phyloP scores from a whole-genome alignment of 2,329 filamentous ascomycete genomes.

The Trichoderma harzianum region DNA sequence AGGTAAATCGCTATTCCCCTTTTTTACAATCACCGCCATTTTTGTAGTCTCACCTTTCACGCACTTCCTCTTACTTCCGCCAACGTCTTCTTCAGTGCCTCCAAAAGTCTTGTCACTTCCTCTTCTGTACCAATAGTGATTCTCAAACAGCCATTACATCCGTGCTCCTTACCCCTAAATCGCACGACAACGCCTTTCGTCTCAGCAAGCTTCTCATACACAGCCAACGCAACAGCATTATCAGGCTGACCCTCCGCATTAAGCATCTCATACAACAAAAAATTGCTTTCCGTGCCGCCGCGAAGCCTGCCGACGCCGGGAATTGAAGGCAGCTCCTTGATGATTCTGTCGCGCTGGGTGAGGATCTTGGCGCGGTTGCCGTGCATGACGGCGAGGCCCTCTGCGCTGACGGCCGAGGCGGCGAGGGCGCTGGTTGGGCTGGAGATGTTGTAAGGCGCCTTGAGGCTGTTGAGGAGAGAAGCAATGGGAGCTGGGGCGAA shows the following conservation, averaged over 20 bases:
- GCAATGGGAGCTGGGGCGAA: constrained; percentile 77
- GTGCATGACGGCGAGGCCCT: constrained; percentile 71
- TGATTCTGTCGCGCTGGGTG: constrained; percentile 70
- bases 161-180: constrained; percentile 88
- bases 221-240: constrained; percentile 71
- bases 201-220: constrained; percentile 84
- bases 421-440: constrained; percentile 83
- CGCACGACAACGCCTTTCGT: constrained; percentile 85
- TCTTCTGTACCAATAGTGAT: constrained; percentile 89
- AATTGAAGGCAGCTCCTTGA: constrained; percentile 69
- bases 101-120: constrained; percentile 77
- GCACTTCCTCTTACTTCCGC: constrained; percentile 39
- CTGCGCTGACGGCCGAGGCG: constrained; percentile 62
- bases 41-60: background rate
- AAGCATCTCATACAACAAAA: constrained; percentile 85
- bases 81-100: constrained; percentile 56
- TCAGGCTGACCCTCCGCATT: constrained; percentile 69
- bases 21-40: background rate
- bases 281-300: constrained; percentile 81
- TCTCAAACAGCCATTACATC: constrained; percentile 82
- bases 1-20: background rate
- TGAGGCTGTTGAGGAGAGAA: constrained; percentile 79
- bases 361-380: constrained; percentile 67
- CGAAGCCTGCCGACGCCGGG: constrained; percentile 75
- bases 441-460: constrained; percentile 94